Percentiles rank a stretch among this genome's conserved stretches.
Evolutionary conservation across 2,329 filamentous ascomycete species (phyloP).

Genomic region (Penicillium digitatum): DNA sequence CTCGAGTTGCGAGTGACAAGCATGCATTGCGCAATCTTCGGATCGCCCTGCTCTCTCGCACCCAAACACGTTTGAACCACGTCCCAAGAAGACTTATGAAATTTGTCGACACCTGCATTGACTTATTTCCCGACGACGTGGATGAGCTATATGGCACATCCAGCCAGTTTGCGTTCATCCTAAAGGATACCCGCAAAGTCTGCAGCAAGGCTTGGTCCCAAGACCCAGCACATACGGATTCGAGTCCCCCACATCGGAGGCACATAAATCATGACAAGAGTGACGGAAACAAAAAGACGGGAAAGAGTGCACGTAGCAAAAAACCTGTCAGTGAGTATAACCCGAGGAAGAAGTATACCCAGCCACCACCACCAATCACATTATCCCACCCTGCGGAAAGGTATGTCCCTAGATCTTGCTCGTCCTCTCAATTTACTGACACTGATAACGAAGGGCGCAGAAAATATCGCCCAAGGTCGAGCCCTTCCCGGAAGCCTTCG

Average conservation of each 20-base stretch:
- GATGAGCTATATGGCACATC: conserved; percentile 13
- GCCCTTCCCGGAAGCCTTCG: neutral
- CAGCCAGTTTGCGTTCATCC: conserved; percentile 15
- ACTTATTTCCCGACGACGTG: conserved; percentile 6
- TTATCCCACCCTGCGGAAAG: neutral
- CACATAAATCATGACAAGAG: neutral
- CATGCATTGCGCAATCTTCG: conserved; percentile 31
- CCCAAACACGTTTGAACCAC: conserved; percentile 21
- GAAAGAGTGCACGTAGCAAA: neutral
- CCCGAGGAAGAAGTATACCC: neutral
- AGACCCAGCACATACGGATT: neutral
- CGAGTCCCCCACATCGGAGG: neutral
- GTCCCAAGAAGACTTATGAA: conserved; percentile 25
- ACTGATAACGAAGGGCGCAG: neutral
- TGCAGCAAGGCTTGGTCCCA: conserved; percentile 12
- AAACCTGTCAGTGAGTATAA: neutral
- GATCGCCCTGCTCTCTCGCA: conserved; percentile 30
- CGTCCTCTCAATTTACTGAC: neutral
- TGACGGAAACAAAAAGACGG: neutral
- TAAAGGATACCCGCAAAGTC: conserved; percentile 21
- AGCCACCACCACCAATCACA: neutral
- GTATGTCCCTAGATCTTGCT: neutral
- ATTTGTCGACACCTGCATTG: conserved; percentile 32
- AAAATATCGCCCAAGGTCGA: neutral
- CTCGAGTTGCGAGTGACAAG: conserved; percentile 28